phyloP scores from a whole-genome alignment of 495 filamentous ascomycete genomes.

The Neurospora pannonica region DNA sequence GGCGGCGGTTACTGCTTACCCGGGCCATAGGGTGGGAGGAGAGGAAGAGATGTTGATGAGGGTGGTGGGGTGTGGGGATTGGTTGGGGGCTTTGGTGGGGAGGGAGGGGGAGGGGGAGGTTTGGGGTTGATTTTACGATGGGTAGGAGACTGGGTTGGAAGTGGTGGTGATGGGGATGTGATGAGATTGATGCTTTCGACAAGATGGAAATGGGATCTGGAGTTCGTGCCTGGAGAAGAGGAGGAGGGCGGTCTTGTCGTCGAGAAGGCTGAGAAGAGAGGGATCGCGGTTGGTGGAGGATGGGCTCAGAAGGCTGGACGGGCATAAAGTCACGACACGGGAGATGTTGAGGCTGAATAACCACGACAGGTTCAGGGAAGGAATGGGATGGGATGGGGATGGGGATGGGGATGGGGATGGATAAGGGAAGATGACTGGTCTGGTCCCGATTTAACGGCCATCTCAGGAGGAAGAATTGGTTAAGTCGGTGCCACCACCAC shows the following conservation, averaged over 20 bases:
- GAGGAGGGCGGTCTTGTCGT: neutral
- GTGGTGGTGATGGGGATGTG: too few species aligned
- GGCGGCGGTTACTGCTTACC: conserved; percentile 58
- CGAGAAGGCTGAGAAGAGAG: neutral
- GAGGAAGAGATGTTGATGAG: conserved; percentile 21
- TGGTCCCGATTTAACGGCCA: neutral
- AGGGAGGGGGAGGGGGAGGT: conserved; percentile 25
- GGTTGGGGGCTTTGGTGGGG: conserved; percentile 34
- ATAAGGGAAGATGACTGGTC: neutral
- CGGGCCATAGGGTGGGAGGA: conserved; percentile 45
- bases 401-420: neutral
- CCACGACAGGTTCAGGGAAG: neutral
- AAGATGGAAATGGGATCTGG: neutral
- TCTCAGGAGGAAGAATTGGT: neutral
- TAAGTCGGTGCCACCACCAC: neutral
- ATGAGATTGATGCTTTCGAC: neutral
- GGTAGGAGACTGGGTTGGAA: too few species aligned
- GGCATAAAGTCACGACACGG: neutral
- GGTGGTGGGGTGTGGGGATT: conserved; percentile 35
- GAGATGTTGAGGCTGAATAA: neutral
- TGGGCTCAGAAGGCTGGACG: neutral
- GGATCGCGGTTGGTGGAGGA: neutral
- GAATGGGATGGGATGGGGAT: neutral
- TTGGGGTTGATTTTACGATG: too few species aligned
- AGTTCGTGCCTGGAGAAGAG: neutral